These are phyloP conservation scores for Kurtzmaniella quercitrusa DNA, from an alignment of 1,139 yeast species.

Conservation along the genomic window DNA sequence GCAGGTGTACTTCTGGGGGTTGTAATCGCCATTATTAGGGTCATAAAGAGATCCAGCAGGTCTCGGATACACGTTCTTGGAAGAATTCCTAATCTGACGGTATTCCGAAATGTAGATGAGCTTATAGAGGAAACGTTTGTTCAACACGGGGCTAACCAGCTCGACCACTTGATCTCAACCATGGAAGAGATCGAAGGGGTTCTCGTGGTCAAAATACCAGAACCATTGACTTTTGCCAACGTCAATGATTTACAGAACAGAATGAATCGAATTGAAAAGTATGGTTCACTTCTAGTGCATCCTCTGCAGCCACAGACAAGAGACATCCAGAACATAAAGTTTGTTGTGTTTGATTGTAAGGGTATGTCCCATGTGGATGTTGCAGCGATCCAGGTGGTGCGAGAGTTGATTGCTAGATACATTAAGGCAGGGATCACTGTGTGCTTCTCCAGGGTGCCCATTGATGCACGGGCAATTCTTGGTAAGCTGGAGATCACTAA, in stretches of 20 bases:
- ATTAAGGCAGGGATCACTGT: constrained; percentile 18
- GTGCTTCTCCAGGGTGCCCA: constrained; percentile 24
- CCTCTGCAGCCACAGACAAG: constrained; percentile 29
- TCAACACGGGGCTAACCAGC: constrained; percentile 8
- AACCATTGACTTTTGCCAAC: constrained; percentile 28
- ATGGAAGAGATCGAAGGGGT: constrained; percentile 29
- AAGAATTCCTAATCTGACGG: constrained; percentile 26
- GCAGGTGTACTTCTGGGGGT: constrained; percentile 30
- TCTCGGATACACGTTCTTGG: constrained; percentile 33
- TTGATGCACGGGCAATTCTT: constrained; percentile 20
- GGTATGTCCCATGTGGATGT: constrained; percentile 31
- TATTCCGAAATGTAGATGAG: constrained; percentile 32
- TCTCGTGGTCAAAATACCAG: constrained; percentile 28
- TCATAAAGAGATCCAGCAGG: constrained; percentile 24
- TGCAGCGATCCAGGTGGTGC: constrained; percentile 28
- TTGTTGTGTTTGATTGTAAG: constrained; percentile 28
- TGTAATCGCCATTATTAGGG: constrained; percentile 23
- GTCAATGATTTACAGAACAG: constrained; percentile 23
- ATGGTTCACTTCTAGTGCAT: constrained; percentile 25
- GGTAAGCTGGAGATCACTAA: constrained; percentile 20
- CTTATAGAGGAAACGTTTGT: constrained; percentile 30
- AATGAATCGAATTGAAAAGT: constrained; percentile 23
- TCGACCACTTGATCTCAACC: constrained; percentile 20
- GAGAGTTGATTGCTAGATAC: constrained; percentile 23
- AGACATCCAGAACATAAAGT: constrained; percentile 19